phyloP scores from a whole-genome alignment of 2,329 filamentous ascomycete genomes.

The Cercospora sesami region DNA sequence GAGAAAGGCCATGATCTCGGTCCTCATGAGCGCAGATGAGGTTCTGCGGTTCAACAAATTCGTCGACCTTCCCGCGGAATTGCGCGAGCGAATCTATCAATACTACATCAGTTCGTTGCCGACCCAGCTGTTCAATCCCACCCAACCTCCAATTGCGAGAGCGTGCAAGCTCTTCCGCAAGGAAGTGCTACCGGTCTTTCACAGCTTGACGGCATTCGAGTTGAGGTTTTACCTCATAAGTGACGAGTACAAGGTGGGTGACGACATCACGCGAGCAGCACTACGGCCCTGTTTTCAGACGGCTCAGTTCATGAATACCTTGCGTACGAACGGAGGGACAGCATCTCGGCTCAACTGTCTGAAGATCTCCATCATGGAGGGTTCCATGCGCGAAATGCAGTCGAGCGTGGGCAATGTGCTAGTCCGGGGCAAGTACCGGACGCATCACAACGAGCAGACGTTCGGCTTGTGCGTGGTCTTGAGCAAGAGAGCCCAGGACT shows the following conservation, averaged over 20 bases:
- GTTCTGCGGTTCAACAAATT: neutral
- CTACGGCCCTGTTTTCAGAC: neutral
- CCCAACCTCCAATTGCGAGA: conserved; percentile 15
- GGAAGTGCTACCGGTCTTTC: conserved; percentile 13
- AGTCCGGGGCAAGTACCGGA: too few species aligned
- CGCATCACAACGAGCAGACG: too few species aligned
- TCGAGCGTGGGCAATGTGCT: too few species aligned
- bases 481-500: too few species aligned
- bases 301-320: neutral
- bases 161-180: conserved; percentile 6
- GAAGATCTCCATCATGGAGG: too few species aligned
- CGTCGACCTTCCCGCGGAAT: conserved; percentile 14
- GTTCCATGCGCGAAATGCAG: too few species aligned
- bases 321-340: too few species aligned
- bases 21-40: conserved; percentile 8
- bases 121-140: neutral
- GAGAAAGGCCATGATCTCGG: neutral
- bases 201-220: neutral
- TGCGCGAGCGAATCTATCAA: conserved; percentile 12
- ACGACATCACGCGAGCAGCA: neutral
- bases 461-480: too few species aligned
- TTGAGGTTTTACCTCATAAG: neutral
- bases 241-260: neutral
- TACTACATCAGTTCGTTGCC: conserved; percentile 8
- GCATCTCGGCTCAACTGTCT: too few species aligned